phyloP scores from a whole-genome alignment of 2,329 filamentous ascomycete species.

The Albifimbria verrucaria region DNA sequence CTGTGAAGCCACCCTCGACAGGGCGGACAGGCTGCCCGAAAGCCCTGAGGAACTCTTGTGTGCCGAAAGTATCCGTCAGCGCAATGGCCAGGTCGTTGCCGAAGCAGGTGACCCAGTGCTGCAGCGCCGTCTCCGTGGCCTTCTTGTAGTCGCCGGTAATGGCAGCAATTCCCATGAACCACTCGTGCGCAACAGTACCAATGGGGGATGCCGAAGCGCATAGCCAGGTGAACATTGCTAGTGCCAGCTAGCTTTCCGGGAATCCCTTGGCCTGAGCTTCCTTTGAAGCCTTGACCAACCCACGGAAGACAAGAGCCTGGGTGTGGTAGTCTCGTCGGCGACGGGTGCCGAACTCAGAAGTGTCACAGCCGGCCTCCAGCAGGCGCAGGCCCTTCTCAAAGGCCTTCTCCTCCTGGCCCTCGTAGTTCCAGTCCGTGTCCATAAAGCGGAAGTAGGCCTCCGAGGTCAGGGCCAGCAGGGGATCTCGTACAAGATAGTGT shows the following conservation, averaged over 20 bases:
- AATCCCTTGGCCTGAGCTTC: conserved; percentile 64
- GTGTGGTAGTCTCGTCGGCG: conserved; percentile 91
- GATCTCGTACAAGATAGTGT: conserved; percentile 99
- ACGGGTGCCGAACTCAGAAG: conserved; percentile 92
- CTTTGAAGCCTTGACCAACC: conserved; percentile 74
- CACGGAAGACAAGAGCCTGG: conserved; percentile 86
- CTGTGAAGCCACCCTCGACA: conserved; percentile 37
- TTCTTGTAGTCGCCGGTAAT: conserved; percentile 80
- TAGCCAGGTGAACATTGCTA: conserved; percentile 95
- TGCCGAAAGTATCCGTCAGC: conserved; percentile 95
- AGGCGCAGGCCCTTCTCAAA: conserved; percentile 76
- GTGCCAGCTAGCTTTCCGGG: conserved; percentile 79
- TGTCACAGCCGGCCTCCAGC: conserved; percentile 77
- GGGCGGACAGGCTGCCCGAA: conserved; percentile 66
- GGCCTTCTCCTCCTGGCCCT: conserved; percentile 81
- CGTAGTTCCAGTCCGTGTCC: conserved; percentile 88
- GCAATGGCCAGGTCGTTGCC: conserved; percentile 83
- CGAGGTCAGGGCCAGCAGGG: conserved; percentile 83
- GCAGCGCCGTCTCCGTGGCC: conserved; percentile 79
- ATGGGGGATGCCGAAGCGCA: conserved; percentile 84
- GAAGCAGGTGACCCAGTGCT: conserved; percentile 89
- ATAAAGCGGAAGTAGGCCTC: conserved; percentile 98
- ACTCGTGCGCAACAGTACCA: conserved; percentile 91
- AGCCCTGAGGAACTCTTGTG: conserved; percentile 78
- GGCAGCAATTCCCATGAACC: conserved; percentile 98